Percentiles rank a stretch among this genome's conserved stretches.
phyloP scores from a whole-genome alignment of 2,329 filamentous ascomycete species.

The Epichloe amarillans region DNA sequence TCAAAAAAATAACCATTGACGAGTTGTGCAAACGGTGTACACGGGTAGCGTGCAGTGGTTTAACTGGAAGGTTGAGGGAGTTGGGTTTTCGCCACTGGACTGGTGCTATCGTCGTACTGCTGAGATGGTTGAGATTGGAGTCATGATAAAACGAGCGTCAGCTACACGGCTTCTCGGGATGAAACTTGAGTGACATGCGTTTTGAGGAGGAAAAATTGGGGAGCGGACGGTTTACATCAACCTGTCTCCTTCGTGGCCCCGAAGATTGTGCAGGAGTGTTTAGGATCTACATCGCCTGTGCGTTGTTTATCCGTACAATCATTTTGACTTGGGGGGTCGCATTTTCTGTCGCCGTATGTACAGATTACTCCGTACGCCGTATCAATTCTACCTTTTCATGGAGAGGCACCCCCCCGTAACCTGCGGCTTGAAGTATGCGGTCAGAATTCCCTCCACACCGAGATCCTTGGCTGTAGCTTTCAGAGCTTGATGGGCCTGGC shows the following conservation, averaged over 20 bases:
- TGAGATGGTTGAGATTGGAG: not conserved
- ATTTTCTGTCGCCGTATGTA: too few relatives aligned
- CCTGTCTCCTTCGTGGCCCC: not conserved
- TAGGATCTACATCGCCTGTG: not conserved
- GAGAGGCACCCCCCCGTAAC: conserved; percentile 13
- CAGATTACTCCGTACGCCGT: too few relatives aligned
- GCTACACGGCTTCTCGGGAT: not conserved
- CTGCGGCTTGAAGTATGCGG: conserved; percentile 27
- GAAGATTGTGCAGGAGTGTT: too few relatives aligned
- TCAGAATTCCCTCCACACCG: conserved; percentile 23
- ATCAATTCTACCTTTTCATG: not conserved
- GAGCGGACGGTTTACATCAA: not conserved
- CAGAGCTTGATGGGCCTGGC: conserved; percentile 28
- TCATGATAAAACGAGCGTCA: not conserved
- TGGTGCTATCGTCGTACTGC: not conserved
- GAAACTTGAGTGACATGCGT: not conserved
- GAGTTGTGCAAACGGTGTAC: not conserved
- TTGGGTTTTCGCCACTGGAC: not conserved
- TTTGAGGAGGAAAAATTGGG: not conserved
- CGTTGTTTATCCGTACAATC: not conserved
- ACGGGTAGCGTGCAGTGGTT: not conserved
- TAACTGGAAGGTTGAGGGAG: not conserved
- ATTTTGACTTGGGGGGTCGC: too few relatives aligned
- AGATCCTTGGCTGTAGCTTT: conserved; percentile 23
- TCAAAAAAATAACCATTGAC: not conserved